A percentile compares a stretch with the other conserved stretches of the same genome.
Conservation (phyloP, 2,329 filamentous ascomycete genomes). For the Monilinia fructicola region DNA sequence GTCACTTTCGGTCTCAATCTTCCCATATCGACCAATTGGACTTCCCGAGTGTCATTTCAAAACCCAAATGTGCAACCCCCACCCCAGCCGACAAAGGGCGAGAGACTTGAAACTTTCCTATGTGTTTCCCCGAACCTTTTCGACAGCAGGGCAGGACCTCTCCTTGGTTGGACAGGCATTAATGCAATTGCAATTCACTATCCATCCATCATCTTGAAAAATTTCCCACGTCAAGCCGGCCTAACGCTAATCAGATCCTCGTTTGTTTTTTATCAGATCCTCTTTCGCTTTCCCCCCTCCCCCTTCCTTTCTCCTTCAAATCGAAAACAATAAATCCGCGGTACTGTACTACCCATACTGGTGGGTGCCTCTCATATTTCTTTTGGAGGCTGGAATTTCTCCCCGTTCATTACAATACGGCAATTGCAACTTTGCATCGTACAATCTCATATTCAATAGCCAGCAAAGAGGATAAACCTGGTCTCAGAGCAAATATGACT, state of each 20-base stretch:
- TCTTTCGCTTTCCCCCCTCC: constrained; percentile 3
- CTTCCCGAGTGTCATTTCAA: background rate
- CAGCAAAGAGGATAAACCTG: background rate
- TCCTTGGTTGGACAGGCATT: too few species aligned
- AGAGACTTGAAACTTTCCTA: too few species aligned
- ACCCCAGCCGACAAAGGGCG: background rate
- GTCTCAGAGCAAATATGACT: constrained; percentile 48
- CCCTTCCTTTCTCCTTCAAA: background rate
- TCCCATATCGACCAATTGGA: constrained; percentile 11
- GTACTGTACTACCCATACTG: background rate
- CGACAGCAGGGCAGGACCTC: too few species aligned
- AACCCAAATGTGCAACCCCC: background rate
- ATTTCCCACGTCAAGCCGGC: too few species aligned
- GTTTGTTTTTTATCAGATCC: constrained; percentile 21
- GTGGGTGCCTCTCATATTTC: background rate
- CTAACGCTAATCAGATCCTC: constrained; percentile 23
- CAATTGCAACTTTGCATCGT: background rate
- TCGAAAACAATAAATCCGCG: background rate
- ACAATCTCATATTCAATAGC: background rate
- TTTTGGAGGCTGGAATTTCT: background rate
- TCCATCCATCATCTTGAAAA: too few species aligned
- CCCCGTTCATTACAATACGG: background rate
- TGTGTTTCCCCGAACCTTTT: background rate
- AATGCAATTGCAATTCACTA: too few species aligned
- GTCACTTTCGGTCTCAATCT: background rate